A percentile compares a stretch with the other conserved stretches of the same genome.
These are phyloP conservation scores for Coprinopsis strossmayeri DNA, from an alignment of 768 basidiomycete genomes.

Conservation along the genomic window DNA sequence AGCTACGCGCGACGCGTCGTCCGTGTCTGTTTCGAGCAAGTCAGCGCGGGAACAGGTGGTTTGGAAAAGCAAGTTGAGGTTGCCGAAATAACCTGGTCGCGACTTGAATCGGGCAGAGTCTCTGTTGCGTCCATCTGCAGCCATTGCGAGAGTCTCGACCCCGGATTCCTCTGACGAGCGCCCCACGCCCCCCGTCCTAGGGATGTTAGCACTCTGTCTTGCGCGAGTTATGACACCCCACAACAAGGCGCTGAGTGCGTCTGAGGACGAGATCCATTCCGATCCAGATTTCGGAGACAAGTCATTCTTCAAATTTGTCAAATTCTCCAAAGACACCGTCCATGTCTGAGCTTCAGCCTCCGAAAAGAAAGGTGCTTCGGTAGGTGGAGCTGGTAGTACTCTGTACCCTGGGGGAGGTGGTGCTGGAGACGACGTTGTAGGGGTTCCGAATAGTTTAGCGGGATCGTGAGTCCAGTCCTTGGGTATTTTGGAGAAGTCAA, in stretches of 20 bases:
- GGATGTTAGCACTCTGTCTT: not conserved
- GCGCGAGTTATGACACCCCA: not conserved
- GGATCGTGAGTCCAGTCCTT: not conserved
- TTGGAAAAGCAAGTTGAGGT: not conserved
- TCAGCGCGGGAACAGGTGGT: too few species aligned
- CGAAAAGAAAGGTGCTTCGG: not conserved
- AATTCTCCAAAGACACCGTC: not conserved
- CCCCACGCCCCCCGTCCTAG: not conserved
- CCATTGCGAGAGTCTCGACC: not conserved
- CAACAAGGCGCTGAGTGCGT: not conserved
- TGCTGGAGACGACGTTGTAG: not conserved
- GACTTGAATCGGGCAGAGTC: not conserved
- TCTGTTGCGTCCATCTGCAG: not conserved
- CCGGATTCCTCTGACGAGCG: not conserved
- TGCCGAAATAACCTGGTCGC: not conserved
- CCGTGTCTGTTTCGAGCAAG: too few species aligned
- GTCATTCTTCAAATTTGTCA: not conserved
- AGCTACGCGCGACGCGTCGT: too few species aligned
- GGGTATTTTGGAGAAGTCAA: not conserved
- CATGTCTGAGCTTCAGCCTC: not conserved
- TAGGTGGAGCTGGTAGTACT: not conserved
- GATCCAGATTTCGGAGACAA: not conserved
- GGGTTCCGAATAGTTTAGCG: not conserved
- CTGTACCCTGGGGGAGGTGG: not conserved
- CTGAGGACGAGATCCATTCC: not conserved